Evolutionary conservation across 306 rosid species (phyloP).

Genomic region (Dalbergia cochinchinensis): DNA sequence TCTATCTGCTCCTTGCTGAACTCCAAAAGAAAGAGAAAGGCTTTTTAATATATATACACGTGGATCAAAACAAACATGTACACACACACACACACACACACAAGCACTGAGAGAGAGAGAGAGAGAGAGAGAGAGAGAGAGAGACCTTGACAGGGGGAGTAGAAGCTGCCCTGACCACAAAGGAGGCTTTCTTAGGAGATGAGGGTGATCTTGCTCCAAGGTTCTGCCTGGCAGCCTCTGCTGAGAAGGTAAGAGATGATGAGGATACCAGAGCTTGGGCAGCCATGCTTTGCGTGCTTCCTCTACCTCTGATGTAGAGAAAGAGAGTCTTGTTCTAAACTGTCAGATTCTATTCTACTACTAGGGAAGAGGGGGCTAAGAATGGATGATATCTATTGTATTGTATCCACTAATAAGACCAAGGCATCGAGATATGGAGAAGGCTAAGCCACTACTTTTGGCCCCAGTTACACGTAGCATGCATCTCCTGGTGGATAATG

Average conservation of each 20-base stretch:
- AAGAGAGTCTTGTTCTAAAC: not conserved
- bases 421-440: constrained; percentile 42
- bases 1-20: constrained; percentile 92
- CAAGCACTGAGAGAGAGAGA: not conserved
- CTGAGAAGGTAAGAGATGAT: constrained; percentile 80
- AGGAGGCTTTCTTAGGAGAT: constrained; percentile 64
- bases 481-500: constrained; percentile 60
- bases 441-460: constrained; percentile 52
- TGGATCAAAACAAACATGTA: not conserved
- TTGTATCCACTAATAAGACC: constrained; percentile 31
- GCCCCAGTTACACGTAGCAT: constrained; percentile 24
- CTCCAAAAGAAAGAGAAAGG: constrained; percentile 27
- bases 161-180: constrained; percentile 75
- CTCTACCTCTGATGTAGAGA: not conserved
- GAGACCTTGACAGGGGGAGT: constrained; percentile 92
- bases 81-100: not conserved
- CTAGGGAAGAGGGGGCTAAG: constrained; percentile 12
- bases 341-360: not conserved
- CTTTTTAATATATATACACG: not conserved
- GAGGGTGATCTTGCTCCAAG: constrained; percentile 64
- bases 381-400: constrained; percentile 29
- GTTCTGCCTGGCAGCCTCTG: constrained; percentile 67
- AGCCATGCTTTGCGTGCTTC: constrained; percentile 60
- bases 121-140: not conserved
- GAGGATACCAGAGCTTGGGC: constrained; percentile 85